phyloP scores from a whole-genome alignment of 495 filamentous ascomycete genomes.

The Neurospora sp. region DNA sequence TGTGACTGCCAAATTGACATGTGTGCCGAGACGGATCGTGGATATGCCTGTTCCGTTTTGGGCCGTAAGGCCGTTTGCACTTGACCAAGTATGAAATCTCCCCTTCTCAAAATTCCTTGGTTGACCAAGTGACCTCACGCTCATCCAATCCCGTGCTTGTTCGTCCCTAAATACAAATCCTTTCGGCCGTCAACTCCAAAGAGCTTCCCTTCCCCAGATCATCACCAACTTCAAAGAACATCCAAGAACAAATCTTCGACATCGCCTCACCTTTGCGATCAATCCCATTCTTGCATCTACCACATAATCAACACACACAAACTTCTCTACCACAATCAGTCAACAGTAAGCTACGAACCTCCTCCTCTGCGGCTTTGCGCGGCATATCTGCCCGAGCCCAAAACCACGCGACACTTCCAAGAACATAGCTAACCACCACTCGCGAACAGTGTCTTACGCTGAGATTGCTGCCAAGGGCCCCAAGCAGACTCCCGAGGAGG shows the following conservation, averaged over 20 bases:
- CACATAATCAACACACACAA: background rate
- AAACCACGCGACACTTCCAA: background rate
- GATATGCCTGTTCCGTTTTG: background rate
- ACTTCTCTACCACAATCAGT: background rate
- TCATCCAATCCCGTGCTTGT: background rate
- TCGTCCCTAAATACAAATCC: background rate
- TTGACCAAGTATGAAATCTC: background rate
- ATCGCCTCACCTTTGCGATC: background rate
- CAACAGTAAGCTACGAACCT: slow-evolving; percentile 1
- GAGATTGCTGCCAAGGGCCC: slow-evolving; percentile 63
- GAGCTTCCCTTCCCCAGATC: background rate
- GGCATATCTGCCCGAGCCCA: background rate
- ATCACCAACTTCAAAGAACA: background rate
- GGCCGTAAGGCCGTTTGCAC: background rate
- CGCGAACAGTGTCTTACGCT: slow-evolving; percentile 61
- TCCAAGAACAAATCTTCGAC: background rate
- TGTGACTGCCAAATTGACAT: background rate
- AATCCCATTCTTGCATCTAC: background rate
- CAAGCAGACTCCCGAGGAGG: slow-evolving; percentile 61
- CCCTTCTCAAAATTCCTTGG: background rate
- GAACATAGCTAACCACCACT: background rate
- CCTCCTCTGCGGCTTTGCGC: background rate
- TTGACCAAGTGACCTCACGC: background rate
- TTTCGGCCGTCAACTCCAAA: background rate
- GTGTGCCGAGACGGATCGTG: no score